phyloP scores from a whole-genome alignment of 192 early-diverging fungal genomes.

The Coemansia sp. region DNA sequence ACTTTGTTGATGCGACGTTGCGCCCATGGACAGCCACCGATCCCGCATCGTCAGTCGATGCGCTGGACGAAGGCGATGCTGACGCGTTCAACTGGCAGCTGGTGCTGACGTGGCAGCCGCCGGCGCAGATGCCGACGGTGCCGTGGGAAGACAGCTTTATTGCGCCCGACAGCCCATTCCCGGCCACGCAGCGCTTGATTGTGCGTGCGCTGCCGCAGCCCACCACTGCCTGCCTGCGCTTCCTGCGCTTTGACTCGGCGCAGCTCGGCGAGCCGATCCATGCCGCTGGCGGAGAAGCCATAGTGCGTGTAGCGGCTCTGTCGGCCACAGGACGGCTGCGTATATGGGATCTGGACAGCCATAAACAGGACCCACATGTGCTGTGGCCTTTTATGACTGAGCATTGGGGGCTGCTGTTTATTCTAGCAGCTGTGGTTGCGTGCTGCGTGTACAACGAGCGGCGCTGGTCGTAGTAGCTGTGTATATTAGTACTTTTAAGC shows the following conservation, averaged over 20 bases:
- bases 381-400: conserved; percentile 53
- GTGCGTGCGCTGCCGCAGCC: conserved; percentile 31
- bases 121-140: conserved; percentile 24
- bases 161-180: conserved; percentile 44
- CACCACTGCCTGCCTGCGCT: conserved; percentile 41
- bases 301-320: conserved; percentile 30
- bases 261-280: conserved; percentile 11
- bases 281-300: conserved; percentile 6
- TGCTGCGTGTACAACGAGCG: conserved; percentile 54
- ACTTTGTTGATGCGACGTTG: conserved; percentile 24
- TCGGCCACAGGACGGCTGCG: conserved; percentile 34
- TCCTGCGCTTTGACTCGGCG: conserved; percentile 34
- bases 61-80: conserved; percentile 44
- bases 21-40: conserved; percentile 39
- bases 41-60: conserved; percentile 37
- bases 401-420: conserved; percentile 53
- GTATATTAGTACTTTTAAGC: background rate
- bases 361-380: conserved; percentile 40
- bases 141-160: conserved; percentile 43
- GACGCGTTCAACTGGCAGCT: conserved; percentile 50
- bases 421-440: conserved; percentile 39
- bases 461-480: conserved; percentile 32
- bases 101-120: conserved; percentile 48
- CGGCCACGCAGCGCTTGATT: conserved; percentile 34
- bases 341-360: conserved; percentile 49